Conservation (phyloP, 108 stramenopile genomes). For the Skeletonema tropicum region DNA sequence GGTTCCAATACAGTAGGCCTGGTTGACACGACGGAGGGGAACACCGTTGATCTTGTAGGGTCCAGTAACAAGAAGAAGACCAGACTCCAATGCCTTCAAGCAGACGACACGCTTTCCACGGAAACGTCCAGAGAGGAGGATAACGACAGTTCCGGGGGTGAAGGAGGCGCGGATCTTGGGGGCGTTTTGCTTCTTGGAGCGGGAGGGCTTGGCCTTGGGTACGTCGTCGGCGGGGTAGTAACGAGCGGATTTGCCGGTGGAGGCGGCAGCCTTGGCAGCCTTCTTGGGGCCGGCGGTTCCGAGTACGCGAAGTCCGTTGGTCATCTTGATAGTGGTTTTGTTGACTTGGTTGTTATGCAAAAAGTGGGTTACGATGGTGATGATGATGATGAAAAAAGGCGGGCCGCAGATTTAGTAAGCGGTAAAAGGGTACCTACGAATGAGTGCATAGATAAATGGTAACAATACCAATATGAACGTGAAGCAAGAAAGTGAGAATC, state of each 20-base stretch:
- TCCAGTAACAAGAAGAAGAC: slow-evolving; percentile 96
- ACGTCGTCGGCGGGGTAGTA: slow-evolving; percentile 98
- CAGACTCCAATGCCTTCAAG: slow-evolving; percentile 96
- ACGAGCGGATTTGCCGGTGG: slow-evolving; percentile 54
- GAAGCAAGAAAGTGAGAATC: no score
- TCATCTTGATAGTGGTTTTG: slow-evolving; percentile 9
- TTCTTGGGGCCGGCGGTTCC: slow-evolving; percentile 63
- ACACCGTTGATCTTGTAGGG: slow-evolving; percentile 99
- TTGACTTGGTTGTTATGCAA: neutral
- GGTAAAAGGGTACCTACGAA: no score
- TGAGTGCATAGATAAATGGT: no score
- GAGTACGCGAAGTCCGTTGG: slow-evolving; percentile 38
- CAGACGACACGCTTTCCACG: slow-evolving; percentile 98
- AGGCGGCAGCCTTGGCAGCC: slow-evolving; percentile 51
- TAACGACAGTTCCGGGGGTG: slow-evolving; percentile 97
- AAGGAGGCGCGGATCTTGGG: slow-evolving; percentile 94
- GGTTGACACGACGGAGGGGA: slow-evolving; percentile 97
- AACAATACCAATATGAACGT: no score
- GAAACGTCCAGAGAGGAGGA: slow-evolving; percentile 98
- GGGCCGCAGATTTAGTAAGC: neutral
- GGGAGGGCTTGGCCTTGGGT: slow-evolving; percentile 58
- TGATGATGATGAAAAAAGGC: neutral
- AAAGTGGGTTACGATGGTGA: neutral
- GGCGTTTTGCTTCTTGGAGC: slow-evolving; percentile 82
- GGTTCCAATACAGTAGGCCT: slow-evolving; percentile 99